Base-by-base conservation (phyloP, 352 stramenopile species). In the Pilasporangium apinafurcum region DNA sequence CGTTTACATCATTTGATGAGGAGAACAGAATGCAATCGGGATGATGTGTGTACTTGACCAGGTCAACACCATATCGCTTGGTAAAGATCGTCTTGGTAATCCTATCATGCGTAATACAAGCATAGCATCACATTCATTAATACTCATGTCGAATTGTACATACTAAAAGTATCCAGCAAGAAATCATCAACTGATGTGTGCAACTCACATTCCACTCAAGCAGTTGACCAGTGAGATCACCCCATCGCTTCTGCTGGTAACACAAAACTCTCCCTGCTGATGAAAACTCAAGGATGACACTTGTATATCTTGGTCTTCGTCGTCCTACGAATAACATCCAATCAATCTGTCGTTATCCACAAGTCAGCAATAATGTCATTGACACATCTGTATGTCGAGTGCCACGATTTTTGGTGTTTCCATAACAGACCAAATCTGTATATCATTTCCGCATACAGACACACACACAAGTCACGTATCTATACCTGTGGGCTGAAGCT, bases 1-100 rank as follows among this genome's bases (percentile, higher is more conserved):
- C 77, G 40, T 86, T 86, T 3, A 62, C 61, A 35, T 62, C 67
- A 46, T 92, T 91, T 10, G 65, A 47, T 12, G 82, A 92, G 2
- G 82, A 87, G 58, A 88, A 94, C 34, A 94, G 61, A n/a, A 94
- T 65, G 49, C 79, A 91, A 59, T 94, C 82, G 1, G 77, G 56
- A 41, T 92, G 82, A 39, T 94, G 82, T 30, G 77, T 92, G 45
- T 83, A 91, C 34, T 62, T 64, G 48, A 91, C 61, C 42, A 91
- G 62, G 30, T 84, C 82, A 35, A 86, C 72, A 37, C 82, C 82
- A 41, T 92, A 94, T 45, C 73, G 74, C 56, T 91, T 90, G 31
- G 77, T 84, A 39, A 90, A 69, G 46, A 94, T 87, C 18, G 76
- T 87, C 64, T 94, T 94, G 42, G 69, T 79, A 51, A 86, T 66